Conservation (phyloP, 2,329 filamentous ascomycete genomes). For the Cladophialophora chaetospira region DNA sequence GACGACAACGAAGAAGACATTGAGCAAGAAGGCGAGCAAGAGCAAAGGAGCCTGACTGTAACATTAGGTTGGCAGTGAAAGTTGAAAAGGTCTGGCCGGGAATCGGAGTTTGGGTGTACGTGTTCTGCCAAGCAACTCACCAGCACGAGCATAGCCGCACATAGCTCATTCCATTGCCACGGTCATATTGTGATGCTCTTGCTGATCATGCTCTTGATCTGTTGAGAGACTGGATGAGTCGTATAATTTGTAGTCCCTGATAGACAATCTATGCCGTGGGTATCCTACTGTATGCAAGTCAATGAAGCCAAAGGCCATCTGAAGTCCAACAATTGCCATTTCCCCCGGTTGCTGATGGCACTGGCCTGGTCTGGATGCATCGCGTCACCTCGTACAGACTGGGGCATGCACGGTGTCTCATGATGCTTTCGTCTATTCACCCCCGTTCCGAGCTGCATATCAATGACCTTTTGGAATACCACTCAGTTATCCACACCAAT, state of each 20-base stretch:
- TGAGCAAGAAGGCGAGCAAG: background rate
- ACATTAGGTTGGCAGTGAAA: background rate
- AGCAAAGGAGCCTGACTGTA: background rate
- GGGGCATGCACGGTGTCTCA: too few relatives aligned
- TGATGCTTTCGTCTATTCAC: background rate
- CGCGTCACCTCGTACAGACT: too few relatives aligned
- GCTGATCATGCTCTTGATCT: too few relatives aligned
- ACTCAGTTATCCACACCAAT: constrained; percentile 59
- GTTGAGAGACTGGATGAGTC: too few relatives aligned
- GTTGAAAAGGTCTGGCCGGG: too few relatives aligned
- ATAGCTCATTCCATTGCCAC: too few relatives aligned
- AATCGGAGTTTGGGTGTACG: too few relatives aligned
- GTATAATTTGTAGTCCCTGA: too few relatives aligned
- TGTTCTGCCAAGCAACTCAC: too few relatives aligned
- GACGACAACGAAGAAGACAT: background rate
- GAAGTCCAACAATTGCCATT: background rate
- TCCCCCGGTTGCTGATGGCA: background rate
- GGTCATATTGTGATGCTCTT: too few relatives aligned
- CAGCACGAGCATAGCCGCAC: too few relatives aligned
- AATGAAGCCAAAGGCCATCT: background rate
- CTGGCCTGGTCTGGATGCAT: constrained; percentile 1
- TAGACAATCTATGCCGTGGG: background rate
- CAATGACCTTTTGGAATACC: background rate
- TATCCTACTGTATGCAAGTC: background rate
- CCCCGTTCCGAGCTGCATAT: background rate